phyloP scores from a whole-genome alignment of 2,329 filamentous ascomycete species.

The Arthrocladium fulminans region DNA sequence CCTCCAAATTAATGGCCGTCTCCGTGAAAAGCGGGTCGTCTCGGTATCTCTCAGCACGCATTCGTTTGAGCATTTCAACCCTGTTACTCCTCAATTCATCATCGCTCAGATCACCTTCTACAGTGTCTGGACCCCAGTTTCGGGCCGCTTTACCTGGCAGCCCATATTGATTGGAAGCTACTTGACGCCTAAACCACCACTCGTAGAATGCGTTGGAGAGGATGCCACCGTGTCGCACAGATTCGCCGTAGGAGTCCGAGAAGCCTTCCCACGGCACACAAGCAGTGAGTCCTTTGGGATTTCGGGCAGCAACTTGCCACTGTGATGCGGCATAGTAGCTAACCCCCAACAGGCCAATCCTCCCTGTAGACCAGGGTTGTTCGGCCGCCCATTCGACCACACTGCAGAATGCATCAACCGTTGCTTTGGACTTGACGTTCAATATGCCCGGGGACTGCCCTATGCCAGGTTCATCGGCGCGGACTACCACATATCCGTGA shows the following conservation, averaged over 20 bases:
- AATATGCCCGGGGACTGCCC: slow-evolving; percentile 45
- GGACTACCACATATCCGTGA: slow-evolving; percentile 47
- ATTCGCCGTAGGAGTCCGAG: slow-evolving; percentile 49
- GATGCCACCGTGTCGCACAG: slow-evolving; percentile 55
- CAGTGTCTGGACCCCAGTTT: slow-evolving; percentile 45
- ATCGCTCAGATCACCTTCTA: slow-evolving; percentile 32
- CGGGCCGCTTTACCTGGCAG: slow-evolving; percentile 40
- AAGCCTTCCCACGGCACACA: slow-evolving; percentile 51
- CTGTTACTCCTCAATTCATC: slow-evolving; percentile 32
- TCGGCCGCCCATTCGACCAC: slow-evolving; percentile 45
- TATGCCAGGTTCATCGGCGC: slow-evolving; percentile 45
- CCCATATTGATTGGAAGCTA: slow-evolving; percentile 61
- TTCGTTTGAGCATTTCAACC: slow-evolving; percentile 37
- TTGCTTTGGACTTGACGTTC: slow-evolving; percentile 47
- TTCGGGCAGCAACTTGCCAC: slow-evolving; percentile 46
- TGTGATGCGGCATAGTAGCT: slow-evolving; percentile 47
- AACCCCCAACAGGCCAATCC: slow-evolving; percentile 44
- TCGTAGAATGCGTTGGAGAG: slow-evolving; percentile 50
- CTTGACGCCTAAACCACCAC: slow-evolving; percentile 41
- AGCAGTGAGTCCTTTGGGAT: slow-evolving; percentile 42
- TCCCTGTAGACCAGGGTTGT: slow-evolving; percentile 43
- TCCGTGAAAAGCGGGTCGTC: slow-evolving; percentile 57
- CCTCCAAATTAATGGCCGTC: slow-evolving; percentile 55
- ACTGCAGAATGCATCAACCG: slow-evolving; percentile 44
- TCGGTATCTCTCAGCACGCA: slow-evolving; percentile 45